Conservation (phyloP, 495 filamentous ascomycete genomes). For the Penicillium herquei region DNA sequence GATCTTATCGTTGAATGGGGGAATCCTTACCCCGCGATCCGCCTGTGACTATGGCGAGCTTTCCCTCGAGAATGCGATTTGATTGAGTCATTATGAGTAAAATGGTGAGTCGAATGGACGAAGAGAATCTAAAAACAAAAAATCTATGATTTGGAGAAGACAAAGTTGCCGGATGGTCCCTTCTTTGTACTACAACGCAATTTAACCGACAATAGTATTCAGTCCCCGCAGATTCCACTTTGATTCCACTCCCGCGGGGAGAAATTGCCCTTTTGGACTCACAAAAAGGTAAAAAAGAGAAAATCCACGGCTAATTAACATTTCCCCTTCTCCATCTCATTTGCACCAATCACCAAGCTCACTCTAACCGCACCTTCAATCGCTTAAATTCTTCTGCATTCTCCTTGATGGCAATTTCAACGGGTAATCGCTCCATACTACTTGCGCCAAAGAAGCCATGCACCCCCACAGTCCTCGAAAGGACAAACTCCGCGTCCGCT, state of each 20-base stretch:
- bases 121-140: background rate
- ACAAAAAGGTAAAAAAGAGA: constrained; percentile 4
- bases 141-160: background rate
- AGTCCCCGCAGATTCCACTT: constrained; percentile 6
- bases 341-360: background rate
- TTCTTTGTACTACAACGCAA: constrained; percentile 10
- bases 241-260: constrained; percentile 13
- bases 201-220: constrained; percentile 21
- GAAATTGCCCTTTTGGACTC: constrained; percentile 26
- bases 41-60: constrained; percentile 76
- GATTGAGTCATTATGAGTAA: constrained; percentile 22
- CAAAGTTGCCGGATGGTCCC: background rate
- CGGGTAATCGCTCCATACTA: constrained; percentile 68
- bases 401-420: constrained; percentile 63
- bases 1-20: constrained; percentile 5
- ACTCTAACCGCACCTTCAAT: constrained; percentile 27
- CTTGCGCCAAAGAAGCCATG: constrained; percentile 73
- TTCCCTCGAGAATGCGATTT: constrained; percentile 53
- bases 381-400: constrained; percentile 61
- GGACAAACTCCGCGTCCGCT: constrained; percentile 60
- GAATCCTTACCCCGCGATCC: constrained; percentile 60
- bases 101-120: background rate
- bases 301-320: constrained; percentile 12
- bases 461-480: constrained; percentile 56
- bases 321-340: background rate